Evolutionary conservation across 768 basidiomycete genomes (phyloP).

Genomic region (Amylocystis lapponica): DNA sequence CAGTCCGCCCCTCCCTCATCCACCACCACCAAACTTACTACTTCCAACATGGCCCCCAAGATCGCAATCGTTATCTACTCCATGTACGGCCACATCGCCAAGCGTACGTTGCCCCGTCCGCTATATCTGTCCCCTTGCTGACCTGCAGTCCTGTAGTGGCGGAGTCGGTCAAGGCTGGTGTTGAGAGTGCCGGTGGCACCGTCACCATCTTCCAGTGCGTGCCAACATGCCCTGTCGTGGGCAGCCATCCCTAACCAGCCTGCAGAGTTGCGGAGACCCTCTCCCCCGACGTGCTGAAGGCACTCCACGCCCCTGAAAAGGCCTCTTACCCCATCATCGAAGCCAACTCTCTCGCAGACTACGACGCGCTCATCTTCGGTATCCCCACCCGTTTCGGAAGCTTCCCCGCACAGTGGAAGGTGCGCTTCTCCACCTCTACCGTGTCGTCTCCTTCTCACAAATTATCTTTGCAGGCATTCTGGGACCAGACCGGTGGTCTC

Average conservation of each 20-base stretch:
- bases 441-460: background rate
- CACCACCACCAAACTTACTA: constrained; percentile 4
- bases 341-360: constrained; percentile 48
- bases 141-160: constrained; percentile 47
- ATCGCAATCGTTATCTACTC: constrained; percentile 73
- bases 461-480: constrained; percentile 46
- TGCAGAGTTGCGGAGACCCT: constrained; percentile 76
- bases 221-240: background rate
- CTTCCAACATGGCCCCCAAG: constrained; percentile 33
- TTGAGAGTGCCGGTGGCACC: constrained; percentile 36
- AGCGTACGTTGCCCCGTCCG: constrained; percentile 32
- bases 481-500: constrained; percentile 69
- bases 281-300: constrained; percentile 52
- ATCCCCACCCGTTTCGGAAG: constrained; percentile 79
- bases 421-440: constrained; percentile 17
- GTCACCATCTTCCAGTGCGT: constrained; percentile 44
- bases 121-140: background rate
- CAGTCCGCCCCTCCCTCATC: constrained; percentile 3
- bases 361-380: constrained; percentile 76
- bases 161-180: constrained; percentile 38
- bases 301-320: constrained; percentile 71
- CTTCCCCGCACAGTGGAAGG: constrained; percentile 80
- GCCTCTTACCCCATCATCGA: constrained; percentile 66
- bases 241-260: background rate
- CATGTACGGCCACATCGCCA: constrained; percentile 70